Base-by-base conservation (phyloP, 345 rosid genomes). In the Brassica nigra region DNA sequence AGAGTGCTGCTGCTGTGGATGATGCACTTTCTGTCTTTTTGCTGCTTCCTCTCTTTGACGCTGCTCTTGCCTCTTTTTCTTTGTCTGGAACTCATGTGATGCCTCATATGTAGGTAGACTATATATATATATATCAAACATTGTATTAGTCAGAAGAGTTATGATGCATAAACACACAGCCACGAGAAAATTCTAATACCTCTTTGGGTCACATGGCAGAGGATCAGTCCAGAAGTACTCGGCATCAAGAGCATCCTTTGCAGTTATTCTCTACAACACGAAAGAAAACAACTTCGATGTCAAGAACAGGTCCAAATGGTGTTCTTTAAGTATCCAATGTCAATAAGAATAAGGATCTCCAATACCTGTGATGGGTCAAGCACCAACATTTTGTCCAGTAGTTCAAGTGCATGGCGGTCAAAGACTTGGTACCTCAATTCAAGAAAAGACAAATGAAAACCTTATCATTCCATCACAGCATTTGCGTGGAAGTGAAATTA, bases 181-280 rank as follows among this genome's bases (percentile, higher is more conserved):
- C 31, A 68, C 29, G 59, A 62, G 54, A 29, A 61, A 39, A 64
- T 64, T 47, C 15, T 3, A 64, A 20, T 49, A 92, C 97, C 95
- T 92, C 83, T 91, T 95, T 8, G 99, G 99, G 71, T 95, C 97
- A 74, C 99, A 95, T 23, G 99, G 98, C 66, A 91, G 76, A 0
- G 98, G 99, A 59, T 95, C 98, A 63, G 93, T 82, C 99, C 99
- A 95, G 87, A 95, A 92, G 88, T 95, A 95, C 87, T 95, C 98
- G 0, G 98, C 98, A 79, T 91, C 98, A 55, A 95, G 92, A 36
- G 98, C 95, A 86, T 95, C 99, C 90, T 89, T 92, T 55, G 98
- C 97, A 37, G 88, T 77, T 87, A 95, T 89, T 86, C 98, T 90
- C 98, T 95, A 81, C 78, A 68, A 27, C 4, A 7, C 18, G 10